A percentile compares a stretch with the other conserved stretches of the same genome.
These are phyloP conservation scores for Xylaria venustula DNA, from an alignment of 495 filamentous ascomycete species.

Conservation along the genomic window DNA sequence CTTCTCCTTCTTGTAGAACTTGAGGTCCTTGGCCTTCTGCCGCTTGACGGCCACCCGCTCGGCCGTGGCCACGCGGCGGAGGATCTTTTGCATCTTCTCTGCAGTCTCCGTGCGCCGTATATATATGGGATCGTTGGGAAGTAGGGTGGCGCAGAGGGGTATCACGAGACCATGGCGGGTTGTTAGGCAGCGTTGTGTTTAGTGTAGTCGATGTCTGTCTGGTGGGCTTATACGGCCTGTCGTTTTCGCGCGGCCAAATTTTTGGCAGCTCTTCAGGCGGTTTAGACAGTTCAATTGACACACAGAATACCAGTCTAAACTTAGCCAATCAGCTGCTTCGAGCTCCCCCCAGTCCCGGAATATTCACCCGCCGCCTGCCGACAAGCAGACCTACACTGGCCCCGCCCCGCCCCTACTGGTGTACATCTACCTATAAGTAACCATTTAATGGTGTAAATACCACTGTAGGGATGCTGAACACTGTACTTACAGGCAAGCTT, in stretches of 20 bases:
- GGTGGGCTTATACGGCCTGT: neutral
- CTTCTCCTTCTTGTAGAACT: conserved; percentile 35
- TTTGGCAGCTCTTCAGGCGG: conserved; percentile 15
- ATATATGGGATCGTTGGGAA: neutral
- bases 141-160: neutral
- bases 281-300: conserved; percentile 7
- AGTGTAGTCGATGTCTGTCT: neutral
- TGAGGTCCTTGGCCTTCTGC: conserved; percentile 35
- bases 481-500: too few species aligned
- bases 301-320: neutral
- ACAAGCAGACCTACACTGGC: neutral
- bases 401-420: too few species aligned
- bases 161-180: conserved; percentile 3
- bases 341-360: neutral
- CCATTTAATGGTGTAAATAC: too few species aligned
- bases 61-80: conserved; percentile 65
- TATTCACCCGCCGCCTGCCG: conserved; percentile 10
- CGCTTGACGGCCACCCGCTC: conserved; percentile 60
- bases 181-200: neutral
- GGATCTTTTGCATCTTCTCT: conserved; percentile 67
- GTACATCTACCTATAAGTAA: too few species aligned
- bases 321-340: neutral
- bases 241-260: conserved; percentile 7
- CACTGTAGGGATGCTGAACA: too few species aligned
- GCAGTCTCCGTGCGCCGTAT: neutral